Percentiles rank a stretch among this genome's conserved stretches.
These are phyloP conservation scores for Dryadomyces quercivorus DNA, from an alignment of 2,329 filamentous ascomycete genomes.

Conservation along the genomic window DNA sequence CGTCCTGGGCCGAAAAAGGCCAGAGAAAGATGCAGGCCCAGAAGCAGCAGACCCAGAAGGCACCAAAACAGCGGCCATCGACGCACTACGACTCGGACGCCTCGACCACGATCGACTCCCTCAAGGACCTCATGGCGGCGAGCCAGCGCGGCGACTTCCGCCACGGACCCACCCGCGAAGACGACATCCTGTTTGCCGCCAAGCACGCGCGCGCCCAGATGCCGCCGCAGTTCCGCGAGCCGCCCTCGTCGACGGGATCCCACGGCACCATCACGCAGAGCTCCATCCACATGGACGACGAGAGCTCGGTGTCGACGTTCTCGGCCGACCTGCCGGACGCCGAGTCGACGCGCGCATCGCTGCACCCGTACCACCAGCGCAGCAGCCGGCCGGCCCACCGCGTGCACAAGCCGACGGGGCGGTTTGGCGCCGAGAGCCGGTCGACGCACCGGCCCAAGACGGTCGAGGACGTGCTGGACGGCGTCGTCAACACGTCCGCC, in stretches of 20 bases:
- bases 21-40: neutral
- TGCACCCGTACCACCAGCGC: conserved; percentile 6
- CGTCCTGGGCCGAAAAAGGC: neutral
- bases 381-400: conserved; percentile 2
- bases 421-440: conserved; percentile 5
- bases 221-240: conserved; percentile 12
- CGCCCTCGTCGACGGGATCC: conserved; percentile 14
- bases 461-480: conserved; percentile 7
- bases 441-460: neutral
- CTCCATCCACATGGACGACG: conserved; percentile 5
- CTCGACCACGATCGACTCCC: conserved; percentile 11
- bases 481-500: conserved; percentile 13
- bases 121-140: conserved; percentile 11
- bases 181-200: conserved; percentile 9
- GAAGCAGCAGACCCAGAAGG: neutral
- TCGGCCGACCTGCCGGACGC: conserved; percentile 11
- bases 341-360: conserved; percentile 12
- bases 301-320: conserved; percentile 5
- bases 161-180: conserved; percentile 2
- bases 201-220: conserved; percentile 10
- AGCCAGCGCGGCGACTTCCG: conserved; percentile 2
- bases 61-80: neutral
- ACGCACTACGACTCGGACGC: conserved; percentile 10
- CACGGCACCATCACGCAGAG: conserved; percentile 13
- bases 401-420: conserved; percentile 10